These are phyloP conservation scores for Malassezia brasiliensis DNA, from an alignment of 1,284 basidiomycete genomes.

Conservation along the genomic window DNA sequence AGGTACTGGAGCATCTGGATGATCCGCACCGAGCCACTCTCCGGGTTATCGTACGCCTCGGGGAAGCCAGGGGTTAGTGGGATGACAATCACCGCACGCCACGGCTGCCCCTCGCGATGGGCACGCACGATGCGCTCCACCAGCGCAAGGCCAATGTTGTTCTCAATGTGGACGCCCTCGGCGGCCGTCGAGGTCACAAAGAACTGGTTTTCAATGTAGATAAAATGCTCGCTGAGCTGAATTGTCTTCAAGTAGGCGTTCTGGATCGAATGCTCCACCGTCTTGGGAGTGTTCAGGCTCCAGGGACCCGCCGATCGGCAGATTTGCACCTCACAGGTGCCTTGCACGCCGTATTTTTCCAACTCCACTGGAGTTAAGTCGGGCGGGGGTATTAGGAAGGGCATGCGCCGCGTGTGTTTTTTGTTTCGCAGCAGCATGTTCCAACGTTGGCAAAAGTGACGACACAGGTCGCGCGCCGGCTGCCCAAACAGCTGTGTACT, in stretches of 20 bases:
- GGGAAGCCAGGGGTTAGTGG: slow-evolving; percentile 89
- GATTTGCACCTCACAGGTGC: slow-evolving; percentile 94
- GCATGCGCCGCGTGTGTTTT: slow-evolving; percentile 82
- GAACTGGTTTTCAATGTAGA: slow-evolving; percentile 80
- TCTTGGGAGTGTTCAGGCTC: slow-evolving; percentile 81
- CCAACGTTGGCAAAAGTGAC: slow-evolving; percentile 87
- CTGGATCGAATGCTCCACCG: slow-evolving; percentile 84
- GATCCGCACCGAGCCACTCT: slow-evolving; percentile 70
- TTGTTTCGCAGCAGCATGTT: slow-evolving; percentile 45
- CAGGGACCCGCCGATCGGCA: slow-evolving; percentile 90
- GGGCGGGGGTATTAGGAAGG: slow-evolving; percentile 84
- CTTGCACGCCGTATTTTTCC: slow-evolving; percentile 69
- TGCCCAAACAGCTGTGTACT: slow-evolving; percentile 91
- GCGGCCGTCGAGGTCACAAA: slow-evolving; percentile 91
- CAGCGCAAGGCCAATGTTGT: slow-evolving; percentile 86
- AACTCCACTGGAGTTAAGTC: slow-evolving; percentile 81
- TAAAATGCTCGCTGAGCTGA: slow-evolving; percentile 71
- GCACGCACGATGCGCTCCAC: slow-evolving; percentile 85
- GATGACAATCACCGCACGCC: slow-evolving; percentile 88
- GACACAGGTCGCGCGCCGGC: slow-evolving; percentile 83
- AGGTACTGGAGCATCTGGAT: slow-evolving; percentile 56
- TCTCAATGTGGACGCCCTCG: slow-evolving; percentile 77
- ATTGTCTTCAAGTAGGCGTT: slow-evolving; percentile 87
- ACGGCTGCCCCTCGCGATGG: slow-evolving; percentile 66
- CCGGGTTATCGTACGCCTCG: slow-evolving; percentile 80